These are phyloP conservation scores for Leccinum fuscescens DNA, from an alignment of 1,284 basidiomycete species.

Conservation along the genomic window DNA sequence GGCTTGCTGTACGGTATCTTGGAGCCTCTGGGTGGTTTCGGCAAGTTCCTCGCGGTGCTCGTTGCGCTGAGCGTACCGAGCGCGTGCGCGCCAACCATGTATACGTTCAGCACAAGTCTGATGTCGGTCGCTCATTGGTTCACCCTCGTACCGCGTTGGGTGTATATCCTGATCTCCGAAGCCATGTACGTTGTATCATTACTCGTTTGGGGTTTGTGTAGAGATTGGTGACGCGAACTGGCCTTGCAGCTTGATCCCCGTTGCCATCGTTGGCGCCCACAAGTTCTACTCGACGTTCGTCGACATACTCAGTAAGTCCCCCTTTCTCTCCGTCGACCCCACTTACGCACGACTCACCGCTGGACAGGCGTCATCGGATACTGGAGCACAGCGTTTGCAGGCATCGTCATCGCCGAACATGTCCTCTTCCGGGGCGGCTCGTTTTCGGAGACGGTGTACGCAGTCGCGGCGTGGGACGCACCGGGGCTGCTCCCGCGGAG, in stretches of 20 bases:
- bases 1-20: slow-evolving; percentile 60
- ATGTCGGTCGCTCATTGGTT: slow-evolving; percentile 57
- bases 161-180: slow-evolving; percentile 68
- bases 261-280: slow-evolving; percentile 59
- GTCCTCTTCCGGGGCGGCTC: slow-evolving; percentile 47
- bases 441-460: slow-evolving; percentile 31
- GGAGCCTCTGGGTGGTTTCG: slow-evolving; percentile 52
- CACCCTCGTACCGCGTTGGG: slow-evolving; percentile 64
- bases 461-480: slow-evolving; percentile 22
- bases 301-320: slow-evolving; percentile 48
- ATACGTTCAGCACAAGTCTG: slow-evolving; percentile 71
- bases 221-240: neutral
- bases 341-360: slow-evolving; percentile 1
- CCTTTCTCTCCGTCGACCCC: neutral
- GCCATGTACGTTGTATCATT: slow-evolving; percentile 51
- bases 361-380: slow-evolving; percentile 52
- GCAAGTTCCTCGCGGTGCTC: slow-evolving; percentile 48
- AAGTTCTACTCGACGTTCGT: slow-evolving; percentile 57
- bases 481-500: slow-evolving; percentile 24
- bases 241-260: slow-evolving; percentile 48
- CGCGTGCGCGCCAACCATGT: slow-evolving; percentile 71
- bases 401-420: slow-evolving; percentile 57
- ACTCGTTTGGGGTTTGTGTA: neutral
- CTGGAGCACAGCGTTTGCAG: slow-evolving; percentile 56
- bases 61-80: slow-evolving; percentile 50